Base-by-base conservation (phyloP, 2,329 filamentous ascomycete species). In the Aspergillus texensis region DNA sequence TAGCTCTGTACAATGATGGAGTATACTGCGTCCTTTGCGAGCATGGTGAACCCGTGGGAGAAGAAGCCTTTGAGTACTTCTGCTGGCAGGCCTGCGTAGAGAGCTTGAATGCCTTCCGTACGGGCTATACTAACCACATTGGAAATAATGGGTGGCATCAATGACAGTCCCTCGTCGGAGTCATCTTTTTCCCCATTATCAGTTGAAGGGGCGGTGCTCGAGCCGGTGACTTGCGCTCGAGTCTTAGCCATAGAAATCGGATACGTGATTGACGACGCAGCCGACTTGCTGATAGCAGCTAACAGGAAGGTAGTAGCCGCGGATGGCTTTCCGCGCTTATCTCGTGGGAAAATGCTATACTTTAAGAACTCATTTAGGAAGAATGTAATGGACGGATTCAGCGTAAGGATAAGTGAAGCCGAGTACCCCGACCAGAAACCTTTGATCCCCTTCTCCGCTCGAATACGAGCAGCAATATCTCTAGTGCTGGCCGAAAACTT, bases 351-450 rank as follows among this genome's bases (percentile, higher is more conserved):
- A 3, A 91, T 74, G 1, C 82, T 74, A 58, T 86, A 84, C 68
- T 90, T 89, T 24, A 95, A 80, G 9, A 89, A 79, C 69, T 92
- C 89, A 72, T 96, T 92, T 34, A 96, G 81, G 69, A 94, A 89
- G 74, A 97, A 94, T 0, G 94, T 96, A 67, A 97, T 85, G 67
- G 90, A 90, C 1, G 94, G 93, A 71, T 97, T 97, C 32, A 96
- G 82, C 0, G 93, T 94, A 57, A 96, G 80, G 45, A 97, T 84
- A 62, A 96, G 77, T 26, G 86, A 89, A 2, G 93, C 92, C 24
- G 91, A 92, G 76, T 96, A 96, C 0, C 93, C 93, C 0, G 92
- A 90, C 94, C 93, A 97, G 71, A 97, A 90, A 2, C 92, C 93
- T 52, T 82, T 74, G 11, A 93, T 64, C 0, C 93, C 93, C 69